Conservation (phyloP, 345 rosid species). For the Rhodamnia argentea region DNA sequence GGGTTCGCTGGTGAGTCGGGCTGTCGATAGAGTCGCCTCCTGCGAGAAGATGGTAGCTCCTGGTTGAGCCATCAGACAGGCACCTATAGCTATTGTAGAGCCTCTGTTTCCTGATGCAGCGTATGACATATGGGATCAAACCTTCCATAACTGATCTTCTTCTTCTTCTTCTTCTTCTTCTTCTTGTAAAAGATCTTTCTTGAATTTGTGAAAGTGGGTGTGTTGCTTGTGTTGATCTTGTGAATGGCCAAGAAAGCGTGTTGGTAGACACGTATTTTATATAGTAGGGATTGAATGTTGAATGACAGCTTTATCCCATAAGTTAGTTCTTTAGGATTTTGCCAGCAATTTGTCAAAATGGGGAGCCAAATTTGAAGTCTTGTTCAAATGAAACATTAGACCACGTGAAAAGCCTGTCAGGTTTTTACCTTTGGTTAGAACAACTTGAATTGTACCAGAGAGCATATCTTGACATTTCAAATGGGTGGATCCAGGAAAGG, state of each 20-base stretch:
- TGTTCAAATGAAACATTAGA: background rate
- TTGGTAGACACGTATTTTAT: background rate
- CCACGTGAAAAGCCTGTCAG: background rate
- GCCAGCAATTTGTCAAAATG: background rate
- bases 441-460: background rate
- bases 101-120: conserved; percentile 26
- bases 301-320: background rate
- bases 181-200: background rate
- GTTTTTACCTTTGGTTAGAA: background rate
- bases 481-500: background rate
- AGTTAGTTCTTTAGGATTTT: background rate
- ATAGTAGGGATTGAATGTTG: background rate
- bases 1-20: conserved; percentile 5
- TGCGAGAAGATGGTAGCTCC: conserved; percentile 47
- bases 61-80: conserved; percentile 32
- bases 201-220: background rate
- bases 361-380: background rate
- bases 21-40: conserved; percentile 25
- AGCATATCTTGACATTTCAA: background rate
- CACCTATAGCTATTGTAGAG: conserved; percentile 8
- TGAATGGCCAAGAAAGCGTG: background rate
- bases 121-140: conserved; percentile 52
- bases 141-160: conserved; percentile 42
- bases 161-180: background rate
- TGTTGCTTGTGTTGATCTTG: background rate